A percentile compares a stretch with the other conserved stretches of the same genome.
Evolutionary conservation across 169 alveolate species (phyloP).

Genomic region (Plasmodium berghei): DNA sequence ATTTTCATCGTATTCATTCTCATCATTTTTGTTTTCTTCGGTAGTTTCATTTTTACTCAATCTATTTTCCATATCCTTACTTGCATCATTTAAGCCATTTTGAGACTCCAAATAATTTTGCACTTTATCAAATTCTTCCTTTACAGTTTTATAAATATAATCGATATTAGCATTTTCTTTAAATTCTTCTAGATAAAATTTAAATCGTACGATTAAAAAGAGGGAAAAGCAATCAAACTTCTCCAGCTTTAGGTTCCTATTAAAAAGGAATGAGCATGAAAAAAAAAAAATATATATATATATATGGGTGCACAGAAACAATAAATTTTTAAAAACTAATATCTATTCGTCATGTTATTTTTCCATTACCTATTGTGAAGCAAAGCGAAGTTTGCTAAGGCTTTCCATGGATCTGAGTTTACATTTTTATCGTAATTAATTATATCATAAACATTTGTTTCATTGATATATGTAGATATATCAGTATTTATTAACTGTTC

Average conservation of each 20-base stretch:
- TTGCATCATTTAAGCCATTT: neutral
- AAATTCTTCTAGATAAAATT: slow-evolving; percentile 62
- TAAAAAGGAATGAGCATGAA: neutral
- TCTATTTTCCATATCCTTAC: neutral
- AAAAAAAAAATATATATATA: neutral
- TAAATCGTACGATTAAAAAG: slow-evolving; percentile 64
- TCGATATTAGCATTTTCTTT: slow-evolving; percentile 67
- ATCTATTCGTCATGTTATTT: neutral
- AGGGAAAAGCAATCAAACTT: slow-evolving; percentile 68
- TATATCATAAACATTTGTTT: slow-evolving; percentile 48
- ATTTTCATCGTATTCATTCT: neutral
- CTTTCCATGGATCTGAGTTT: slow-evolving; percentile 36
- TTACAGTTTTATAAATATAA: slow-evolving; percentile 53
- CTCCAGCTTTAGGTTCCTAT: slow-evolving; percentile 40
- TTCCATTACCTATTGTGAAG: slow-evolving; percentile 45
- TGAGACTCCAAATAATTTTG: slow-evolving; percentile 28
- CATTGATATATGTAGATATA: slow-evolving; percentile 51
- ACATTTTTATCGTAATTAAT: slow-evolving; percentile 45
- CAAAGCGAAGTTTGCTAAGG: slow-evolving; percentile 26
- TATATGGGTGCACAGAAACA: neutral
- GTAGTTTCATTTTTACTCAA: neutral
- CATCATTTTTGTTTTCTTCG: neutral
- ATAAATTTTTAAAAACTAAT: neutral
- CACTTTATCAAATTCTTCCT: slow-evolving; percentile 48
- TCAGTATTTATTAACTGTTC: slow-evolving; percentile 51